Conservation (phyloP, 2,329 filamentous ascomycete genomes). For the Venturia pyrina region DNA sequence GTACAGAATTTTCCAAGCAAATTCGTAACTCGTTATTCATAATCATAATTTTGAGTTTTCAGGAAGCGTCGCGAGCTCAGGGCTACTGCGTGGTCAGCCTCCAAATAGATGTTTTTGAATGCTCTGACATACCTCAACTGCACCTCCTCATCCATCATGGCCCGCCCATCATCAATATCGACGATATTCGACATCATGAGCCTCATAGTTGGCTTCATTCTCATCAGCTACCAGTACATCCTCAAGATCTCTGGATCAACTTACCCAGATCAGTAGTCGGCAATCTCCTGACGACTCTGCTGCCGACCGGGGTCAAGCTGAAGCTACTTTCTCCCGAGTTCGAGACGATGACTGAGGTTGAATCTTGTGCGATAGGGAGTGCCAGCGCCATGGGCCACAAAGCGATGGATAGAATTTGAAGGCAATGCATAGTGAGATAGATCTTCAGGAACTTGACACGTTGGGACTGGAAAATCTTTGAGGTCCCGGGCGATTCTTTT, state of each 20-base stretch:
- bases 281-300: neutral
- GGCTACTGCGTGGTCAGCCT: too few species aligned
- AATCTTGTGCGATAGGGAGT: neutral
- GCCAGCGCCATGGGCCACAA: neutral
- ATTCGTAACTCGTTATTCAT: too few species aligned
- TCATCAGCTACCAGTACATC: neutral
- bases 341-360: neutral
- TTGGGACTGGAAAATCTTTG: neutral
- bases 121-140: neutral
- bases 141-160: neutral
- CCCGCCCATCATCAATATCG: neutral
- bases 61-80: too few species aligned
- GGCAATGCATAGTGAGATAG: neutral
- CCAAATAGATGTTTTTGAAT: too few species aligned
- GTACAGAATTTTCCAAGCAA: too few species aligned
- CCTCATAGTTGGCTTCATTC: neutral
- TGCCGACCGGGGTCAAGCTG: neutral
- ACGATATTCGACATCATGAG: neutral
- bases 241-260: neutral
- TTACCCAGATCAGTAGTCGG: neutral
- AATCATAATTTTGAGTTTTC: too few species aligned
- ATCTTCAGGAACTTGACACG: neutral
- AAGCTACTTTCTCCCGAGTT: neutral
- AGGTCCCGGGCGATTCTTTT: neutral
- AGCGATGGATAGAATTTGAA: neutral